Conservation (phyloP, 805 yeast species). For the Lipomyces chichibuensis region DNA sequence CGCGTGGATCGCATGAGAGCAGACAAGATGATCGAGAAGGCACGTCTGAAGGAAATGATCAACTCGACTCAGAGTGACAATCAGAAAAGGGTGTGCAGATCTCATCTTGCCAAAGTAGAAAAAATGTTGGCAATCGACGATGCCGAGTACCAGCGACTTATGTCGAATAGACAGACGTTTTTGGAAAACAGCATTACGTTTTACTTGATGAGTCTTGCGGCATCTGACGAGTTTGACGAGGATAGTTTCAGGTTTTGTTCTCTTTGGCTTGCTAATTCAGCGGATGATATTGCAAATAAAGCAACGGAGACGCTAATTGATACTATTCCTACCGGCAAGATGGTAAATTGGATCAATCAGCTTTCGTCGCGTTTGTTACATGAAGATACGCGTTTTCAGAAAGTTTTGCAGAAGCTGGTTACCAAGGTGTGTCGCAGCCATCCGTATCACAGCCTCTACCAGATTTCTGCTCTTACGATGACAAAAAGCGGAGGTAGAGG, state of each 20-base stretch:
- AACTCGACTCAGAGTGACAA: conserved; percentile 48
- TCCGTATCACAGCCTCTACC: conserved; percentile 74
- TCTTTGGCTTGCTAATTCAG: conserved; percentile 72
- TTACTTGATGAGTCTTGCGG: conserved; percentile 59
- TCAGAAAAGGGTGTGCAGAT: conserved; percentile 59
- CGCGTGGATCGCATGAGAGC: conserved; percentile 46
- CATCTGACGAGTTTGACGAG: conserved; percentile 51
- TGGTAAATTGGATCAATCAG: conserved; percentile 80
- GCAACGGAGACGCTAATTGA: conserved; percentile 48
- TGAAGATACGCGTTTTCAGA: conserved; percentile 66
- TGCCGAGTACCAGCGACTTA: conserved; percentile 50
- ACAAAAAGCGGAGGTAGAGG: conserved; percentile 9
- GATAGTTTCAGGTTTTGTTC: conserved; percentile 78
- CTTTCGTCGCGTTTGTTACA: conserved; percentile 63
- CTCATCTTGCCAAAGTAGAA: conserved; percentile 27
- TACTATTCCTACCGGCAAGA: conserved; percentile 59
- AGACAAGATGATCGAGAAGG: conserved; percentile 32
- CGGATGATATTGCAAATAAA: conserved; percentile 50
- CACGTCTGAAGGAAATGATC: conserved; percentile 57
- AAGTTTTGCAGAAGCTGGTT: conserved; percentile 53
- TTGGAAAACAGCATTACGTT: conserved; percentile 59
- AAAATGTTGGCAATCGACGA: conserved; percentile 53
- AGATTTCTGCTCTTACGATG: conserved; percentile 36
- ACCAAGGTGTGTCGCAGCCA: conserved; percentile 55
- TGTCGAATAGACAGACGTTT: conserved; percentile 49